Base-by-base conservation (phyloP, 2,329 filamentous ascomycete species). In the Cucurbitaria berberidis region DNA sequence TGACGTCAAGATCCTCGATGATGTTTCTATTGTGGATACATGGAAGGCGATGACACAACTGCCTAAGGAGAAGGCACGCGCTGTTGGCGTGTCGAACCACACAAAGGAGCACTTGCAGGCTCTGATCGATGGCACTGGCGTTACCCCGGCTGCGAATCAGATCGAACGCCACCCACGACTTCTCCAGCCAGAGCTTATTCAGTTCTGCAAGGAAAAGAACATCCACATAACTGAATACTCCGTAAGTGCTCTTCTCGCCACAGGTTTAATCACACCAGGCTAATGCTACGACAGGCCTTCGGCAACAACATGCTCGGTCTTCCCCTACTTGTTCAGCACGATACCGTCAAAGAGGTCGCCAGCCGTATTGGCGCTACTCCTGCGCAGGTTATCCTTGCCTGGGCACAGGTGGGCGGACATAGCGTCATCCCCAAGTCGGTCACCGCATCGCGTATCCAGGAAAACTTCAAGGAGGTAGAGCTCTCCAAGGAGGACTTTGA, bases 351-450 rank as follows among this genome's bases (percentile, higher is more conserved):
- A 82, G 86, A 67, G 86, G 88, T 52, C 60, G 89, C 89, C 30
- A 79, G 82, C 64, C 81, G 83, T 61, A 81, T 85, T 11, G 81
- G 84, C 9, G 82, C 88, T 24, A 85, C 86, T 9, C 84, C 90
- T 10, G 88, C 89, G 18, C 91, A 96, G 81, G 82, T 96, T 39
- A 82, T 96, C 58, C 83, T 96, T 66, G 84, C 91, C 69, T 96
- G 92, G 92, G 85, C 90, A 27, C 96, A 91, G 16, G 91, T 96
- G 82, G 65, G 66, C 18, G 68, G 68, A 11, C 62, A 68, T 55
- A 63, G 57, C 16, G 67, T 71, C 45, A 71, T 72, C 32, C 69
- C 69, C 48, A 72, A 72, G 63, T 70, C 67, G 5, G 67, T 72
- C 11, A 71, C 66, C 2, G 53, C 66, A 11, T 63, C 61, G 18